Evolutionary conservation across 306 rosid genomes (phyloP).

Genomic region (Calophaca sinica): DNA sequence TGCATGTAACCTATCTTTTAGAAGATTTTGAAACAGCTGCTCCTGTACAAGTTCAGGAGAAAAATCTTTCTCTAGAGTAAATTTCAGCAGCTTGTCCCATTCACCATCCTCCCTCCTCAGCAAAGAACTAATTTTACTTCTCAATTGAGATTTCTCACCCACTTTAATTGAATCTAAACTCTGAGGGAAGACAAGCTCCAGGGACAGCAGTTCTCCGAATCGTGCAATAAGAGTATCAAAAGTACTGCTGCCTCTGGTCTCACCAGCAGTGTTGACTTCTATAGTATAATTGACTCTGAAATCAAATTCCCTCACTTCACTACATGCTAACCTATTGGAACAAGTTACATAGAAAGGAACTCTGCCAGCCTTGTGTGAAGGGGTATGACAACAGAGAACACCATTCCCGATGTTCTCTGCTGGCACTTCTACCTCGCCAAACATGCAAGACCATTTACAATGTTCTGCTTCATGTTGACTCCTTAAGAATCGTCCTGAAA

Average conservation of each 20-base stretch:
- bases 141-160: slow-evolving; percentile 57
- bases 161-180: slow-evolving; percentile 44
- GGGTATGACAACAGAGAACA: slow-evolving; percentile 82
- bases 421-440: slow-evolving; percentile 91
- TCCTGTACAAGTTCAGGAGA: slow-evolving; percentile 67
- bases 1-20: slow-evolving; percentile 67
- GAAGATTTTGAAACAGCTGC: slow-evolving; percentile 68
- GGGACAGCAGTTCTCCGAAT: slow-evolving; percentile 61
- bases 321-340: slow-evolving; percentile 92
- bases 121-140: slow-evolving; percentile 64
- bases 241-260: slow-evolving; percentile 47
- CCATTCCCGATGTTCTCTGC: slow-evolving; percentile 70
- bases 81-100: slow-evolving; percentile 69
- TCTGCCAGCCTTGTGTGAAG: slow-evolving; percentile 74
- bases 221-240: slow-evolving; percentile 51
- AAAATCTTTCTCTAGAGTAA: slow-evolving; percentile 56
- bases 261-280: slow-evolving; percentile 51
- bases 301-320: slow-evolving; percentile 91
- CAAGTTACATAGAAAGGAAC: slow-evolving; percentile 85
- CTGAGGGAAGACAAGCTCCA: slow-evolving; percentile 46
- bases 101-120: slow-evolving; percentile 62
- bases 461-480: slow-evolving; percentile 60
- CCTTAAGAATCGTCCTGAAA: slow-evolving; percentile 76
- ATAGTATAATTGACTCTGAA: slow-evolving; percentile 52
- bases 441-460: slow-evolving; percentile 87